Conservation (phyloP, 2,329 filamentous ascomycete species). For the Sporothrix sp. region DNA sequence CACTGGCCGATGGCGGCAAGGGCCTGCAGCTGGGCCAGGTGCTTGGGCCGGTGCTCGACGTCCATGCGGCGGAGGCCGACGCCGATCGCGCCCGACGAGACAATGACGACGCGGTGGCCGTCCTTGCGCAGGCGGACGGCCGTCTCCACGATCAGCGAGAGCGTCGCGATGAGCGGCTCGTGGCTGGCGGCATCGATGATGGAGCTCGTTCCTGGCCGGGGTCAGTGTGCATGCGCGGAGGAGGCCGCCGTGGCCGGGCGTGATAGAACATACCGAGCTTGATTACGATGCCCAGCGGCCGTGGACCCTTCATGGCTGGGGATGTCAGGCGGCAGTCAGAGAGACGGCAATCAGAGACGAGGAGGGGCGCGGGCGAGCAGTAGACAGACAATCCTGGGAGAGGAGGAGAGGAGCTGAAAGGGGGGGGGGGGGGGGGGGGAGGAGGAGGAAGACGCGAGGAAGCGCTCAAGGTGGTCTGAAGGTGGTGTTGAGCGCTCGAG, state of each 20-base stretch:
- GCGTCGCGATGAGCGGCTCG: slow-evolving; percentile 81
- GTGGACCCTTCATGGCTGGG: slow-evolving; percentile 53
- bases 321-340: slow-evolving; percentile 2
- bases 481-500: too few species aligned
- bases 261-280: slow-evolving; percentile 62
- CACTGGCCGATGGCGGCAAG: slow-evolving; percentile 95
- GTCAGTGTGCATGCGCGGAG: background rate
- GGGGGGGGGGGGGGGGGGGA: too few species aligned
- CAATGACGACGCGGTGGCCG: slow-evolving; percentile 90
- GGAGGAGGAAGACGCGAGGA: too few species aligned
- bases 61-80: slow-evolving; percentile 88
- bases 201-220: slow-evolving; percentile 75
- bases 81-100: slow-evolving; percentile 94
- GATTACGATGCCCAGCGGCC: slow-evolving; percentile 68
- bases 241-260: background rate
- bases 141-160: slow-evolving; percentile 90
- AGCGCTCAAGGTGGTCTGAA: too few species aligned
- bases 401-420: too few species aligned
- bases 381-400: too few species aligned
- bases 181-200: slow-evolving; percentile 95
- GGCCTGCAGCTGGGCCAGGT: slow-evolving; percentile 83
- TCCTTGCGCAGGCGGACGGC: slow-evolving; percentile 77
- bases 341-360: background rate
- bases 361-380: background rate
- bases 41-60: slow-evolving; percentile 75